A percentile compares a stretch with the other conserved stretches of the same genome.
Evolutionary conservation across 306 rosid genomes (phyloP).

Genomic region (Sphenostylis stenocarpa): DNA sequence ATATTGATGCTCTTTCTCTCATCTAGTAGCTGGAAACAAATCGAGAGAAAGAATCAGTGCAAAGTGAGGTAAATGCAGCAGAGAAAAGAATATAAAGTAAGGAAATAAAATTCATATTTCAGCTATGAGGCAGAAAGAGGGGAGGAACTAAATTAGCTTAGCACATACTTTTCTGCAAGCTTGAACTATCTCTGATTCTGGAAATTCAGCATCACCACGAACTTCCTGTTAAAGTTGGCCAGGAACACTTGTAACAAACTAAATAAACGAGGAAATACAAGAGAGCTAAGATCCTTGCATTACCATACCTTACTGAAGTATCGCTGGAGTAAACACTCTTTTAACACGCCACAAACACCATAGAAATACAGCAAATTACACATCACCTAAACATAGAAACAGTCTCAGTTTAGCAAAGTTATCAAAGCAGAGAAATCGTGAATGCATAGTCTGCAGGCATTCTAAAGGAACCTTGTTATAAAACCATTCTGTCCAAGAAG

Average conservation of each 20-base stretch:
- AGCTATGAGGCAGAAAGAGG: constrained; percentile 18
- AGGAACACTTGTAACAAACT: background rate
- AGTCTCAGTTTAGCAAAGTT: constrained; percentile 21
- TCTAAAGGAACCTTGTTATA: constrained; percentile 69
- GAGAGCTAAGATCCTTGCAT: constrained; percentile 3
- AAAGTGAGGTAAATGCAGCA: background rate
- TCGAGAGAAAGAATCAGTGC: constrained; percentile 20
- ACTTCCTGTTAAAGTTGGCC: constrained; percentile 61
- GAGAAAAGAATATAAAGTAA: background rate
- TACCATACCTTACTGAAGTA: constrained; percentile 85
- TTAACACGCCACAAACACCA: constrained; percentile 80
- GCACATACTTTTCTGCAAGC: constrained; percentile 83
- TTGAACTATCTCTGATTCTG: constrained; percentile 91
- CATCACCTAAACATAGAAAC: constrained; percentile 59
- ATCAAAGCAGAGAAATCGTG: constrained; percentile 17
- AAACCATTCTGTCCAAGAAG: constrained; percentile 95
- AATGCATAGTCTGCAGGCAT: background rate
- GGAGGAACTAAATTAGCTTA: constrained; percentile 17
- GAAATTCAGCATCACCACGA: constrained; percentile 77
- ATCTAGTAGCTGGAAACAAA: constrained; percentile 64
- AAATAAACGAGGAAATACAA: background rate
- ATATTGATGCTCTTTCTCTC: constrained; percentile 85
- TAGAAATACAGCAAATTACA: constrained; percentile 77
- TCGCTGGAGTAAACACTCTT: constrained; percentile 87
- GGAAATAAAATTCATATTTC: constrained; percentile 17